Percentiles rank a stretch among this genome's conserved stretches.
These are phyloP conservation scores for Aspergillus ochraceoroseus DNA, from an alignment of 2,329 filamentous ascomycete species.

Conservation along the genomic window DNA sequence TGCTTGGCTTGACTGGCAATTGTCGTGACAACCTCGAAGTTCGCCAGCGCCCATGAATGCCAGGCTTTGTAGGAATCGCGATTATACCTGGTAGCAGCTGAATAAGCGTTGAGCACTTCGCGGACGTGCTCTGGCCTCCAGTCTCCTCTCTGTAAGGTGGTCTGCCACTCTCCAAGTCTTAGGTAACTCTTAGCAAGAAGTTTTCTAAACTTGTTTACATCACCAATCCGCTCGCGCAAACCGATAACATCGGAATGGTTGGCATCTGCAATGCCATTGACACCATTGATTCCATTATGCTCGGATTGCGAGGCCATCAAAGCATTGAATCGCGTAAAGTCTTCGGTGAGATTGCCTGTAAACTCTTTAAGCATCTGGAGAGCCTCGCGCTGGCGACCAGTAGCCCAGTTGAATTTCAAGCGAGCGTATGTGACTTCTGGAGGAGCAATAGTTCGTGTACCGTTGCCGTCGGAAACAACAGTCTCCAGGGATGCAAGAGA, in stretches of 20 bases:
- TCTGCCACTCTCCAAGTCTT: conserved; percentile 94
- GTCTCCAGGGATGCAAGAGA: conserved; percentile 87
- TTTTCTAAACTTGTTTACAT: conserved; percentile 56
- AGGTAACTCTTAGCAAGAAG: conserved; percentile 93
- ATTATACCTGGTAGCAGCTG: conserved; percentile 88
- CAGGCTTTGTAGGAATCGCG: conserved; percentile 97
- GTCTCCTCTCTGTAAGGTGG: conserved; percentile 74
- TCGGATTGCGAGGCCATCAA: conserved; percentile 36
- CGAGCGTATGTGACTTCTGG: conserved; percentile 93
- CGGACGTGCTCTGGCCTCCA: conserved; percentile 84
- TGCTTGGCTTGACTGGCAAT: conserved; percentile 63
- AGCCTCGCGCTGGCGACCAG: conserved; percentile 61
- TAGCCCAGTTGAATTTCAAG: conserved; percentile 94
- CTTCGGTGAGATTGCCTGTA: conserved; percentile 55
- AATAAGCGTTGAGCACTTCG: conserved; percentile 86
- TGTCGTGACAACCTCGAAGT: conserved; percentile 94
- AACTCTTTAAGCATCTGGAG: conserved; percentile 60
- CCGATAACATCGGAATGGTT: conserved; percentile 38
- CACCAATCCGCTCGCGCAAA: conserved; percentile 41
- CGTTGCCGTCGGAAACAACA: conserved; percentile 50
- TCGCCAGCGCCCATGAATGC: conserved; percentile 97
- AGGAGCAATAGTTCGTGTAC: conserved; percentile 41
- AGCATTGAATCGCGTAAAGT: conserved; percentile 49
- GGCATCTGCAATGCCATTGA: conserved; percentile 46
- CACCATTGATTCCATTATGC: conserved; percentile 44